Percentiles rank a stretch among this genome's conserved stretches.
phyloP scores from a whole-genome alignment of 78 protist species.

The Thecamonas trahens region DNA sequence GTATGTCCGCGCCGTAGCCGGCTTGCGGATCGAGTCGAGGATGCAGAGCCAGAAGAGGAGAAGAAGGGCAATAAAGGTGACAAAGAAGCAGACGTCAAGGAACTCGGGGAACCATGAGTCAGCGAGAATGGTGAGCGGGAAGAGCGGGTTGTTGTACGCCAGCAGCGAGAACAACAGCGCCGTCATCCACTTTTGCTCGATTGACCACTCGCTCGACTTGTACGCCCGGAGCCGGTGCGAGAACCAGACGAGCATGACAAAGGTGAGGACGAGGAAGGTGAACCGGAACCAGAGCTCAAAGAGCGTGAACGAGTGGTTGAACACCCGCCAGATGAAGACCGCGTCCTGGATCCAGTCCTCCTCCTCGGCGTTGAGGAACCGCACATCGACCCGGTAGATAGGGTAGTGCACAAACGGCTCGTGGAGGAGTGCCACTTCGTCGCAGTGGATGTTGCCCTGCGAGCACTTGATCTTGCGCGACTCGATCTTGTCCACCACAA shows the following conservation, averaged over 20 bases:
- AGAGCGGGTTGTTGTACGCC: neutral
- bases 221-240: neutral
- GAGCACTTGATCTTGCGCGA: no score
- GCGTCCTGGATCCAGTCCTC: no score
- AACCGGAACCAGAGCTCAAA: slow-evolving; percentile 21
- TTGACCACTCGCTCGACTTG: neutral
- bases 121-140: neutral
- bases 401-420: no score
- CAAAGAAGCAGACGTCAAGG: neutral
- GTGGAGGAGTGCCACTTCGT: no score
- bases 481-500: no score
- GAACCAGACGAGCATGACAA: neutral
- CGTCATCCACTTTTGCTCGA: slow-evolving; percentile 2
- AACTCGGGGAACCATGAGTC: neutral
- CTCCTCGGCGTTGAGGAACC: no score
- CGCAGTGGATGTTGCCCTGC: no score
- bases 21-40: neutral
- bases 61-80: neutral
- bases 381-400: no score
- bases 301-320: neutral
- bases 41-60: neutral
- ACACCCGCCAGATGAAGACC: no score
- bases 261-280: slow-evolving; percentile 1
- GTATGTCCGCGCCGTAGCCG: neutral
- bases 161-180: neutral